Conservation (phyloP, 306 rosid species). For the Erythrophleum fordii region DNA sequence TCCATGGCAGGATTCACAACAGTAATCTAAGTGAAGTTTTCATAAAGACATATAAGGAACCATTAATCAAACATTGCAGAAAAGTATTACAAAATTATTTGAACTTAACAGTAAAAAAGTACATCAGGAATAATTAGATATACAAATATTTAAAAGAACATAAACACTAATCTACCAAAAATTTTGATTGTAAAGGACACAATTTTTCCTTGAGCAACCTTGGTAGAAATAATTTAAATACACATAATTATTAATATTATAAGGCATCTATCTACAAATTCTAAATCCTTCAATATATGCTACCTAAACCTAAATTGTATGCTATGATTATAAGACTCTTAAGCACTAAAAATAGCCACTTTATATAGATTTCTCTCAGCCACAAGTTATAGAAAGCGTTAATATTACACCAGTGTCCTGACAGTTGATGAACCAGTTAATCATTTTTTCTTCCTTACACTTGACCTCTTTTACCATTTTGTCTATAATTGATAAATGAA, state of each 20-base stretch:
- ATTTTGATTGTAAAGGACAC: neutral
- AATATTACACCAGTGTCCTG: neutral
- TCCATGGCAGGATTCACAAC: slow-evolving; percentile 96
- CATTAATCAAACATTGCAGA: slow-evolving; percentile 29
- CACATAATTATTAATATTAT: neutral
- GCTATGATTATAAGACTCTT: neutral
- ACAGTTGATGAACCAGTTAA: neutral
- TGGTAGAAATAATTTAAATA: neutral
- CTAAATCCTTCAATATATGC: neutral
- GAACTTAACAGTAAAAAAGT: slow-evolving; percentile 9
- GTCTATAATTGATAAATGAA: neutral
- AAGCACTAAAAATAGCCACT: neutral
- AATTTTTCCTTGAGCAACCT: neutral
- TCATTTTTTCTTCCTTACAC: neutral
- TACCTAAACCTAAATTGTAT: neutral
- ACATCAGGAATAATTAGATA: neutral
- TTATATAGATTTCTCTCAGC: neutral
- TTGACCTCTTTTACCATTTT: neutral
- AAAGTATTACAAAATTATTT: slow-evolving; percentile 23
- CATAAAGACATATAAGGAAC: slow-evolving; percentile 35
- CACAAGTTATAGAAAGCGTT: neutral
- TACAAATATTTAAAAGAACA: neutral
- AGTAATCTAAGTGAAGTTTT: slow-evolving; percentile 61
- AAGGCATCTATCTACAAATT: neutral
- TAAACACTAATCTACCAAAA: neutral